These are phyloP conservation scores for Taphrina deformans DNA, from an alignment of 1,139 yeast species.

Conservation along the genomic window DNA sequence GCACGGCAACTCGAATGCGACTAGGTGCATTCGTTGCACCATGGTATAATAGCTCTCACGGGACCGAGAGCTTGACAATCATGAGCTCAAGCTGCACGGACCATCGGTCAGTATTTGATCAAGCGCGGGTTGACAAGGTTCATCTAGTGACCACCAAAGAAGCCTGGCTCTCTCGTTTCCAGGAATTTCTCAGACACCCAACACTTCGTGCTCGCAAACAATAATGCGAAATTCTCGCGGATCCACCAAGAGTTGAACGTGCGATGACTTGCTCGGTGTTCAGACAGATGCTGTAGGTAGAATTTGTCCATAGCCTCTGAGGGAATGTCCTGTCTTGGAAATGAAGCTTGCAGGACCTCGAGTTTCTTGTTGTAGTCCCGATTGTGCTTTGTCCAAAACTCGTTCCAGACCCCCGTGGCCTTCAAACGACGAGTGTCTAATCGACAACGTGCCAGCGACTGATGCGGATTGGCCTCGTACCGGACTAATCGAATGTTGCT, in stretches of 20 bases:
- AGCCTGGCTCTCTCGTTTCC: slow-evolving; percentile 27
- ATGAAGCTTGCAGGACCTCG: slow-evolving; percentile 1
- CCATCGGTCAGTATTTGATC: no score
- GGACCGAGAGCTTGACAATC: no score
- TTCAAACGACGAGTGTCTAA: slow-evolving; percentile 16
- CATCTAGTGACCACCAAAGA: slow-evolving; percentile 28
- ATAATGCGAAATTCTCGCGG: slow-evolving; percentile 17
- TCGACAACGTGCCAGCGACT: slow-evolving; percentile 14
- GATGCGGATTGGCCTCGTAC: slow-evolving; percentile 11
- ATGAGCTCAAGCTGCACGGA: no score
- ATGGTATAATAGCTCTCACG: no score
- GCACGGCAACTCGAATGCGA: no score
- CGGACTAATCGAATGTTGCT: slow-evolving; percentile 17
- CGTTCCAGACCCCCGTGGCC: slow-evolving; percentile 14
- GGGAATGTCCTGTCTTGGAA: slow-evolving; percentile 10
- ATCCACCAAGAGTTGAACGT: slow-evolving; percentile 30
- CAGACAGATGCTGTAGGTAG: slow-evolving; percentile 11
- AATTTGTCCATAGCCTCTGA: slow-evolving; percentile 8
- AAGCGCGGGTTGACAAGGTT: no score
- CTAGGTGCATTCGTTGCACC: no score
- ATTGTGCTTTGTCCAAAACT: slow-evolving; percentile 25
- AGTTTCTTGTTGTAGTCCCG: slow-evolving; percentile 15
- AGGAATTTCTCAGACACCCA: slow-evolving; percentile 14
- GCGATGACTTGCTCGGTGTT: slow-evolving; percentile 12
- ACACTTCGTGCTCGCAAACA: slow-evolving; percentile 17